These are phyloP conservation scores for Phytophthora pluvialis DNA, from an alignment of 352 stramenopile species.

Conservation along the genomic window DNA sequence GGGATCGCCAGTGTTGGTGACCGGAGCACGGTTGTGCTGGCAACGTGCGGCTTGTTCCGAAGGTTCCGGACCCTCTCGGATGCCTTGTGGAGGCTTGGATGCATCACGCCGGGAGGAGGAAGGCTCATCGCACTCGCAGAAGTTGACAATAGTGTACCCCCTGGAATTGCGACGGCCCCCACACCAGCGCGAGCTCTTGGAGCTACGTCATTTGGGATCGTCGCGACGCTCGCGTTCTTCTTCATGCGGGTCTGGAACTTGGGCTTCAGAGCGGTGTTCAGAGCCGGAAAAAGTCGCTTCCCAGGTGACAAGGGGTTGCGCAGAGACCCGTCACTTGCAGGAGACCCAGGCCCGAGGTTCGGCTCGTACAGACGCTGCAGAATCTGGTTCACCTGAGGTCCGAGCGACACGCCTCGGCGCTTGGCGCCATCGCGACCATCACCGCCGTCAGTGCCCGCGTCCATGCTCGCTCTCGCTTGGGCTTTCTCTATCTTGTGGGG, in stretches of 20 bases:
- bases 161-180: background rate
- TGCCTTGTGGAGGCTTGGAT: conserved; percentile 62
- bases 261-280: conserved; percentile 46
- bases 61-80: conserved; percentile 65
- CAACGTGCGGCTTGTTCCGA: conserved; percentile 36
- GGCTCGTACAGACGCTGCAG: conserved; percentile 74
- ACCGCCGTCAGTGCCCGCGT: background rate
- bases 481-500: conserved; percentile 13
- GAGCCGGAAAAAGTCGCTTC: conserved; percentile 3
- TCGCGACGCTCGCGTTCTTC: conserved; percentile 52
- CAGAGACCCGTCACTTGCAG: background rate
- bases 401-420: conserved; percentile 52
- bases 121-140: conserved; percentile 47
- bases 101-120: conserved; percentile 42
- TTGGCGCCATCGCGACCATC: conserved; percentile 61
- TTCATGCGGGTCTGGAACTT: conserved; percentile 52
- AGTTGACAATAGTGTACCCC: conserved; percentile 5
- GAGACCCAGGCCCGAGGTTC: conserved; percentile 47
- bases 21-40: conserved; percentile 22
- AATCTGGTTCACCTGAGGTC: conserved; percentile 64
- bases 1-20: conserved; percentile 12
- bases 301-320: conserved; percentile 8
- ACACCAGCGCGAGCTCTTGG: conserved; percentile 1
- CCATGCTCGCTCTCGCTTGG: conserved; percentile 1
- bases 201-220: conserved; percentile 25